phyloP scores from a whole-genome alignment of 805 yeast genomes.

The Jamesozyma rosinii region DNA sequence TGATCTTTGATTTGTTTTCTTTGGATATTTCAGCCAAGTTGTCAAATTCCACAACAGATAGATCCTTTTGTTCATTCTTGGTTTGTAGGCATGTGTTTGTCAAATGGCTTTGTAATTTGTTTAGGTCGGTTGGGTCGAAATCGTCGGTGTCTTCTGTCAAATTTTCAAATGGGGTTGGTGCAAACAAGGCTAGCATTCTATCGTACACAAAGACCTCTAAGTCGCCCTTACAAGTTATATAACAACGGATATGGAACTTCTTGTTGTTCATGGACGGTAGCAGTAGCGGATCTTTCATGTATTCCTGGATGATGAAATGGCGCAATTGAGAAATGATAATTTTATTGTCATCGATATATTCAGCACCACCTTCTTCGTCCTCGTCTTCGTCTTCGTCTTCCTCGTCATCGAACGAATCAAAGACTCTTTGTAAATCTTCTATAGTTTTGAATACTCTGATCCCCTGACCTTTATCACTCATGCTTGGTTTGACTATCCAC shows the following conservation, averaged over 20 bases:
- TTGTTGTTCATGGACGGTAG: conserved; percentile 48
- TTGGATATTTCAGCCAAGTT: conserved; percentile 37
- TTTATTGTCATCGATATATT: conserved; percentile 40
- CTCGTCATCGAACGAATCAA: conserved; percentile 79
- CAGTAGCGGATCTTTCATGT: conserved; percentile 59
- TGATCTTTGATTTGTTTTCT: conserved; percentile 35
- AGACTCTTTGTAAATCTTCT: conserved; percentile 71
- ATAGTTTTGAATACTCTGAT: conserved; percentile 72
- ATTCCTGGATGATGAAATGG: conserved; percentile 80
- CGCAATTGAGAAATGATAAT: conserved; percentile 79
- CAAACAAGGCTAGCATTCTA: conserved; percentile 75
- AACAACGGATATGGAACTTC: conserved; percentile 84
- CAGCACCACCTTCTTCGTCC: conserved; percentile 21
- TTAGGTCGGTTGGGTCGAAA: conserved; percentile 27
- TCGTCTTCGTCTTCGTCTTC: conserved; percentile 48
- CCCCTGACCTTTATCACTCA: conserved; percentile 97
- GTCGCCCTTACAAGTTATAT: conserved; percentile 68
- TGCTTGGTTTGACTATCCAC: conserved; percentile 91
- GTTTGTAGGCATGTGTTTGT: conserved; percentile 91
- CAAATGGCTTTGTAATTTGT: conserved; percentile 61
- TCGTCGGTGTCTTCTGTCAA: conserved; percentile 25
- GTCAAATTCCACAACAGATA: conserved; percentile 58
- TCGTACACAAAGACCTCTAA: conserved; percentile 71
- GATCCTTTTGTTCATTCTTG: conserved; percentile 31
- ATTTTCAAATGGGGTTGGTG: conserved; percentile 41